A percentile compares a stretch with the other conserved stretches of the same genome.
Evolutionary conservation across 768 basidiomycete genomes (phyloP).

Genomic region (Rhodosporidiobolus odoratus): DNA sequence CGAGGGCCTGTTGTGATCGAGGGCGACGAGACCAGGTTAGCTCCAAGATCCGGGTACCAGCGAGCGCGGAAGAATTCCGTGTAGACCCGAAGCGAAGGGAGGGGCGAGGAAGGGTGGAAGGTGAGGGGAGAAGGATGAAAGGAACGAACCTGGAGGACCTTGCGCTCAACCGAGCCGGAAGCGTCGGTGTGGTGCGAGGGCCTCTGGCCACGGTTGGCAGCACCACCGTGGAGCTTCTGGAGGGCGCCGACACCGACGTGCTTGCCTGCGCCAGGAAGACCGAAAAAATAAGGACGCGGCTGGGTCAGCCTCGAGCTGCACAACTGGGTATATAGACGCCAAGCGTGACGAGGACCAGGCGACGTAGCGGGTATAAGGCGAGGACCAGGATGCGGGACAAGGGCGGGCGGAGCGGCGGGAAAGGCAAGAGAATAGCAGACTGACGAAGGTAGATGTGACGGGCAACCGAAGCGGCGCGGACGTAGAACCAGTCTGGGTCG

Average conservation of each 20-base stretch:
- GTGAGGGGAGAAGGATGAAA: neutral
- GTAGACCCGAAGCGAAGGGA: neutral
- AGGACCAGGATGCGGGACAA: neutral
- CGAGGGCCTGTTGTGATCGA: slow-evolving; percentile 95
- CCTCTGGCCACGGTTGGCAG: slow-evolving; percentile 91
- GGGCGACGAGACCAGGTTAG: neutral
- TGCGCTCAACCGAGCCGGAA: slow-evolving; percentile 40
- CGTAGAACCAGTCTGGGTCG: slow-evolving; percentile 99
- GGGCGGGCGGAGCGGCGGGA: neutral
- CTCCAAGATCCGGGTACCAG: neutral
- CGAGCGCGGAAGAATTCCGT: neutral
- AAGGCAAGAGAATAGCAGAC: slow-evolving; percentile 45
- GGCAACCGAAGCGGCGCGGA: slow-evolving; percentile 70
- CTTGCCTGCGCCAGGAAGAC: slow-evolving; percentile 29
- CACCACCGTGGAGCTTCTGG: slow-evolving; percentile 92
- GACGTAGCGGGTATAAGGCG: too few species aligned
- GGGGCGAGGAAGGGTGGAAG: neutral
- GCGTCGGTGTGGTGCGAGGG: neutral
- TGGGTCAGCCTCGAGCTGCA: too few species aligned
- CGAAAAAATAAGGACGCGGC: neutral
- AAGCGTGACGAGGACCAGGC: too few species aligned
- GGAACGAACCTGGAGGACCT: slow-evolving; percentile 4
- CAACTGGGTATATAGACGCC: too few species aligned
- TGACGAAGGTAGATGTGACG: slow-evolving; percentile 96
- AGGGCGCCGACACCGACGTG: slow-evolving; percentile 55